These are phyloP conservation scores for Trametes cinnabarina DNA, from an alignment of 768 basidiomycete species.

Conservation along the genomic window DNA sequence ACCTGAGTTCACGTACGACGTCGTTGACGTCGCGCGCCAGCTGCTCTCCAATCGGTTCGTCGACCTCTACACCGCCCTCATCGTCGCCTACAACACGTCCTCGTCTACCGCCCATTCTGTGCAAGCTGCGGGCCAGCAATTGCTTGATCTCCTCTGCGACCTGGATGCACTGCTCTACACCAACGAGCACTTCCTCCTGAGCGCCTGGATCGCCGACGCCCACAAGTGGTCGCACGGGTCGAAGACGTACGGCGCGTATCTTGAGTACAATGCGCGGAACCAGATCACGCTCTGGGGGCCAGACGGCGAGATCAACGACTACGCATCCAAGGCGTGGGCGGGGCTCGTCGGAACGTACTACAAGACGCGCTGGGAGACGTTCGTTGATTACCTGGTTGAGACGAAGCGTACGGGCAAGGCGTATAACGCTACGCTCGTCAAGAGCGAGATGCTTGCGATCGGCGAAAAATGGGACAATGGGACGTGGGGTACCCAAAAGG, in stretches of 20 bases:
- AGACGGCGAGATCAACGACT: conserved; percentile 40
- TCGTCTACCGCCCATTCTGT: conserved; percentile 24
- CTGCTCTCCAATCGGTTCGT: conserved; percentile 40
- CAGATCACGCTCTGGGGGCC: conserved; percentile 46
- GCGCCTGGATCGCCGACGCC: conserved; percentile 37
- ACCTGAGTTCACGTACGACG: conserved; percentile 39
- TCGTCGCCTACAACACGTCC: conserved; percentile 29
- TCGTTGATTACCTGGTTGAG: conserved; percentile 33
- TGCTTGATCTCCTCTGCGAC: conserved; percentile 32
- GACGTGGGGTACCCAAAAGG: conserved; percentile 19
- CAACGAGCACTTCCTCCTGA: conserved; percentile 33
- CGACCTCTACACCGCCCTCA: conserved; percentile 32
- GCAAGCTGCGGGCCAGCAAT: conserved; percentile 25
- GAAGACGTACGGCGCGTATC: conserved; percentile 32
- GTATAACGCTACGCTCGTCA: conserved; percentile 31
- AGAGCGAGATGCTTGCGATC: conserved; percentile 31
- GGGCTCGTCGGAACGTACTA: conserved; percentile 41
- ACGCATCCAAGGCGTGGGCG: conserved; percentile 44
- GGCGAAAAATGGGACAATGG: conserved; percentile 32
- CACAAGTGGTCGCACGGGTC: conserved; percentile 31
- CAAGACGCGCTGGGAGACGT: conserved; percentile 34
- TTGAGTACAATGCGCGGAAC: conserved; percentile 41
- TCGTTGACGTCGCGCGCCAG: conserved; percentile 40
- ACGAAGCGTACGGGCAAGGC: conserved; percentile 28
- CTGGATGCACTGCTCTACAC: conserved; percentile 37